phyloP scores from a whole-genome alignment of 257 asterid genomes.

The Jasminum sambac region DNA sequence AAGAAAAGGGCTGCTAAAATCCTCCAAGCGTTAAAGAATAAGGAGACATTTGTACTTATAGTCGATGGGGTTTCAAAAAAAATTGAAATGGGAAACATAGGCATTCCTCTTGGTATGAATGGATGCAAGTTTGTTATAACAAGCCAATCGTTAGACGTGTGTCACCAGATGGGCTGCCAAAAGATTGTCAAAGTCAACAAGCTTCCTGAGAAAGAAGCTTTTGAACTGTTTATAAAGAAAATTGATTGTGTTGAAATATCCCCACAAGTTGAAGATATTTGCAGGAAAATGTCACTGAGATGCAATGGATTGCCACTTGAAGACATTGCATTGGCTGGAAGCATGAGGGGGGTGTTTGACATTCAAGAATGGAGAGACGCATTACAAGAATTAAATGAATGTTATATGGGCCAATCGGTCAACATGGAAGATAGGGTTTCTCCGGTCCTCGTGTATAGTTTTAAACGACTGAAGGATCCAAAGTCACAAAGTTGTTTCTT shows the following conservation, averaged over 20 bases:
- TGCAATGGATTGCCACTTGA: constrained; percentile 36
- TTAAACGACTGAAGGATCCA: constrained; percentile 26
- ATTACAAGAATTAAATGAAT: constrained; percentile 29
- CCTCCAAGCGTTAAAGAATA: constrained; percentile 15
- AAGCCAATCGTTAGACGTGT: constrained; percentile 27
- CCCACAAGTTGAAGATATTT: constrained; percentile 23
- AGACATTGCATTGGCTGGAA: constrained; percentile 27
- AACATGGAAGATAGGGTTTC: constrained; percentile 31
- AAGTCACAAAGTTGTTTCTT: constrained; percentile 27
- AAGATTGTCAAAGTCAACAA: constrained; percentile 26
- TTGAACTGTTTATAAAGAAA: constrained; percentile 25
- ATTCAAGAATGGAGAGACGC: constrained; percentile 38
- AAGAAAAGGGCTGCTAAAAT: constrained; percentile 26
- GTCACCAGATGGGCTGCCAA: constrained; percentile 29
- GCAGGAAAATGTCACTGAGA: constrained; percentile 26
- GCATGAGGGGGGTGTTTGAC: constrained; percentile 33
- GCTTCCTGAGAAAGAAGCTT: constrained; percentile 25
- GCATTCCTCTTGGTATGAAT: constrained; percentile 21
- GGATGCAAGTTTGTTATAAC: constrained; percentile 34
- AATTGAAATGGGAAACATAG: constrained; percentile 27
- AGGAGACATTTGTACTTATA: constrained; percentile 26
- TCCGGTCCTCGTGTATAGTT: constrained; percentile 26
- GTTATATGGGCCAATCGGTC: constrained; percentile 20
- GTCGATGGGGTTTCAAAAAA: constrained; percentile 28
- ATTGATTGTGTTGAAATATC: constrained; percentile 24